phyloP scores from a whole-genome alignment of 371 early-diverging fungal genomes.

The Apophysomyces trapeziformis region DNA sequence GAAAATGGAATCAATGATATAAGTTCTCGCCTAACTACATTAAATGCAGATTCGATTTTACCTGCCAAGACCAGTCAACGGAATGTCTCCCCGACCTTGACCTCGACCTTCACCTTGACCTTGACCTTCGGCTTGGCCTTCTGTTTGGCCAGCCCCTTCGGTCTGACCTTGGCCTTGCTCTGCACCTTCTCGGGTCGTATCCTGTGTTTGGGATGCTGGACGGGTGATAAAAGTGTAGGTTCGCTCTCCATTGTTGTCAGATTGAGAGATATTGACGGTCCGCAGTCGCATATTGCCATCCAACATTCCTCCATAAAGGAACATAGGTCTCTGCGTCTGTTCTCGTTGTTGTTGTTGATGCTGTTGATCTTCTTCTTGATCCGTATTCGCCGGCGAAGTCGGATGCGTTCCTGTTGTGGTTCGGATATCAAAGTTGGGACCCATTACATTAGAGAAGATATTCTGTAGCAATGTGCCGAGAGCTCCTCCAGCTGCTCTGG shows the following conservation, averaged over 20 bases:
- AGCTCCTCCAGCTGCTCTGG: conserved; percentile 13
- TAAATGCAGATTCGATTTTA: background rate
- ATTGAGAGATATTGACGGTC: conserved; percentile 20
- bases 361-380: conserved; percentile 14
- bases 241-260: conserved; percentile 8
- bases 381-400: conserved; percentile 15
- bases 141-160: background rate
- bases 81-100: conserved; percentile 12
- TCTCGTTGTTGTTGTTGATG: conserved; percentile 10
- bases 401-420: conserved; percentile 2
- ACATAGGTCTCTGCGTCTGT: conserved; percentile 16
- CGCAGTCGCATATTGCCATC: conserved; percentile 39
- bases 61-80: conserved; percentile 31
- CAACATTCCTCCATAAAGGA: conserved; percentile 40
- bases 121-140: conserved; percentile 11
- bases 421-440: conserved; percentile 15
- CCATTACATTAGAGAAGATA: conserved; percentile 24
- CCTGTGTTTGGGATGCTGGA: conserved; percentile 1
- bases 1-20: background rate
- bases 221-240: background rate
- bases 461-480: conserved; percentile 34
- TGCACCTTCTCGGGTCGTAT: conserved; percentile 5
- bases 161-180: conserved; percentile 13
- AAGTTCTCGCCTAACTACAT: background rate
- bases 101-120: conserved; percentile 11